phyloP scores from a whole-genome alignment of 345 rosid genomes.

The Angophora floribunda region DNA sequence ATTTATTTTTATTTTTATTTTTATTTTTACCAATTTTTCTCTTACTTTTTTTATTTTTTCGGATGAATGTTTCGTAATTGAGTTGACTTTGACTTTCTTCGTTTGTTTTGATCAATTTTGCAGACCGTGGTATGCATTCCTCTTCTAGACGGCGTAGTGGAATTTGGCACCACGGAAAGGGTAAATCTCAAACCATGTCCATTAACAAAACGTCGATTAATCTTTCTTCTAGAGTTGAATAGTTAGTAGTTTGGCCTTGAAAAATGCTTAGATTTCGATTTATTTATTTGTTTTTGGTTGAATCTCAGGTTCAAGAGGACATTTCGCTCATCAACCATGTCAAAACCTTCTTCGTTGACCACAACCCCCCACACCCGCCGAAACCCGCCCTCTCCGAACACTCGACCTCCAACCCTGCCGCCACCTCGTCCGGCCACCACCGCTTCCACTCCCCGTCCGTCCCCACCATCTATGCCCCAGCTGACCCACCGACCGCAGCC shows the following conservation, averaged over 20 bases:
- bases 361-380: constrained; percentile 32
- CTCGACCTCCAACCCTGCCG: constrained; percentile 60
- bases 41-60: neutral
- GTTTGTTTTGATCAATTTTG: neutral
- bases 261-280: neutral
- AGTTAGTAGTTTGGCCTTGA: neutral
- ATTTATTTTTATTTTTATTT: neutral
- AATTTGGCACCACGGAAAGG: constrained; percentile 73
- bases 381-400: constrained; percentile 76
- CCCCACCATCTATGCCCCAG: constrained; percentile 14
- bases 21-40: neutral
- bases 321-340: constrained; percentile 38
- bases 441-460: constrained; percentile 25
- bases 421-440: constrained; percentile 37
- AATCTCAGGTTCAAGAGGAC: constrained; percentile 49
- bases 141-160: constrained; percentile 80
- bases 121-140: constrained; percentile 97
- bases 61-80: neutral
- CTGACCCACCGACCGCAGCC: constrained; percentile 8
- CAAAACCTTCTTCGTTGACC: constrained; percentile 51
- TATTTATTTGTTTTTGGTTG: neutral
- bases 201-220: neutral
- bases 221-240: neutral
- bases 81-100: neutral
- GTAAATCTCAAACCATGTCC: constrained; percentile 10